Base-by-base conservation (phyloP, 306 rosid genomes). In the Hippophae tibetana region DNA sequence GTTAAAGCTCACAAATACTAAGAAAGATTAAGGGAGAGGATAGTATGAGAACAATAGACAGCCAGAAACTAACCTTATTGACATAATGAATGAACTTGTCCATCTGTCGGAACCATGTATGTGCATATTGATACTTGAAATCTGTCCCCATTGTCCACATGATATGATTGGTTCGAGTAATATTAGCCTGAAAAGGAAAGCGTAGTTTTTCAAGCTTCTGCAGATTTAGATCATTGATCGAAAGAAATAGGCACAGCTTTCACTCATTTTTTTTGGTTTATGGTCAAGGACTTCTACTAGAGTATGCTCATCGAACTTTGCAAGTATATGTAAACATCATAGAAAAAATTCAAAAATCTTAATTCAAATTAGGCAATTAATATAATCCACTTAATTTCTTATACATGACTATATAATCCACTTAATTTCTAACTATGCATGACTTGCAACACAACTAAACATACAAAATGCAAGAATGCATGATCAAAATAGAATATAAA, bases 111-210 rank as follows among this genome's bases (percentile, higher is more conserved):
- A 86, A 89, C 97, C 97, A 89, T 5, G 97, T 67, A 55, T 82
- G 74, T 41, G 97, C 95, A 61, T 89, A 89, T 48, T 89, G 97
- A 78, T 78, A 89, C 43, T 85, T 80, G 65, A 89, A 89, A 78
- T 89, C 95, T 42, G 95, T 84, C 52, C 97, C 97, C 97, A 86
- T 89, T 13, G 86, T 63, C 95, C 95, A 89, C 95, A 89, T 86
- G 47, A 89, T 78, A 78, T 89, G 97, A 69, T 80, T 82, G 48
- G 97, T 89, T 46, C 78, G 77, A 52, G 97, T 89, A 55, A 86
- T 80, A 49, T 86, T 89, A 52, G 97, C 97, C 97, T 89, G 76
- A 8, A 45, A 59, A 47, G 42, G 43, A 54, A 2, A 46, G 9
- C 45, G 3, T 46, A 51, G 31, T 52, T 11, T 9, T 31, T 14